phyloP scores from a whole-genome alignment of 805 yeast species.

The Sugiyamaella boreocaroliniensis region DNA sequence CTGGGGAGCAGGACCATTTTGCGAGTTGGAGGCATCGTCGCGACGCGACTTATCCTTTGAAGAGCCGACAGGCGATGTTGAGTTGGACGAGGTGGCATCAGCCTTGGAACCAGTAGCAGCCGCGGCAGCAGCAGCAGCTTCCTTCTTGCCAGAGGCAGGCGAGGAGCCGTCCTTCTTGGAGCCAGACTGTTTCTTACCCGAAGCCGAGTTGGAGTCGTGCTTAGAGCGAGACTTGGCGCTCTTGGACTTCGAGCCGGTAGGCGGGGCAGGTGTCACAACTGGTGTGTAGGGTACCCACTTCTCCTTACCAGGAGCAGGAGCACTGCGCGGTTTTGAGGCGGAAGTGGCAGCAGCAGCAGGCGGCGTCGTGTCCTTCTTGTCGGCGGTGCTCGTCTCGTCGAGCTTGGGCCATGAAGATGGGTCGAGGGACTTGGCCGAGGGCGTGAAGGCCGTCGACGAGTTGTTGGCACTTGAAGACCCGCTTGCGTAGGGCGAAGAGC shows the following conservation, averaged over 20 bases:
- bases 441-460: neutral
- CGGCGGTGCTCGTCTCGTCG: slow-evolving; percentile 11
- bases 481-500: slow-evolving; percentile 4
- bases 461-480: neutral
- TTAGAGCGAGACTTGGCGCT: slow-evolving; percentile 6
- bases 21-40: slow-evolving; percentile 3
- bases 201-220: slow-evolving; percentile 1
- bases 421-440: slow-evolving; percentile 12
- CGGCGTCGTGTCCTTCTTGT: neutral
- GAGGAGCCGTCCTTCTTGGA: neutral
- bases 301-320: slow-evolving; percentile 40
- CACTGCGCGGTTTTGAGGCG: slow-evolving; percentile 15
- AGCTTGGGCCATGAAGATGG: slow-evolving; percentile 23
- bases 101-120: neutral
- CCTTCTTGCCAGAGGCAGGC: neutral
- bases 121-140: neutral
- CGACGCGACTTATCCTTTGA: neutral
- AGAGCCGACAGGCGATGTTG: neutral
- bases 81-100: neutral
- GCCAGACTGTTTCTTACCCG: neutral
- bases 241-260: slow-evolving; percentile 22
- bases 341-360: neutral
- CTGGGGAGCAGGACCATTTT: slow-evolving; percentile 6
- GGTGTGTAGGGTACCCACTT: slow-evolving; percentile 72
- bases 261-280: slow-evolving; percentile 33